Conservation (phyloP, 2,329 filamentous ascomycete species). For the Aspergillus cejpii region DNA sequence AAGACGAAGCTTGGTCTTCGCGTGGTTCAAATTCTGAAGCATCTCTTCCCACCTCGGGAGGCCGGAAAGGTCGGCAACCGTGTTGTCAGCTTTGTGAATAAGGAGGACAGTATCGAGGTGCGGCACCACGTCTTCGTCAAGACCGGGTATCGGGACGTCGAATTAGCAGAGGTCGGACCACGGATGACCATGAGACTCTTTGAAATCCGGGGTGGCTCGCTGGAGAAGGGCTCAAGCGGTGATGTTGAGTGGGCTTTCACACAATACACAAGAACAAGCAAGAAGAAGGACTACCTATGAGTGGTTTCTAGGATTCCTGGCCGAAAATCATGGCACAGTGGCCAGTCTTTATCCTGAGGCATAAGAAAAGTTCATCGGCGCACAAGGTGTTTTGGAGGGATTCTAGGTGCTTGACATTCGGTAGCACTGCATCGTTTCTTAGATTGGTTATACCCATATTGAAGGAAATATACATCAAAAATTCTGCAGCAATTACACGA, state of each 20-base stretch:
- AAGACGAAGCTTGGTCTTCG: constrained; percentile 70
- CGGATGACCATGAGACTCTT: constrained; percentile 97
- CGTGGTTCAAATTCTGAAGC: constrained; percentile 84
- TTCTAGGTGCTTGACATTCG: constrained; percentile 19
- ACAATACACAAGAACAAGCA: constrained; percentile 86
- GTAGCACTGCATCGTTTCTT: constrained; percentile 13
- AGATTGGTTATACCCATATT: constrained; percentile 22
- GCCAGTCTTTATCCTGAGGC: constrained; percentile 11
- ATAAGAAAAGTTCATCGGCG: constrained; percentile 26
- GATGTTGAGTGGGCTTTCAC: constrained; percentile 96
- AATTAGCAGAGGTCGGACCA: constrained; percentile 82
- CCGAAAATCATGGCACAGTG: too few species aligned
- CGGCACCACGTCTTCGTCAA: constrained; percentile 90
- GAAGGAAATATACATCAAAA: neutral
- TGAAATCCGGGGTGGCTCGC: constrained; percentile 81
- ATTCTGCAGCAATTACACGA: too few species aligned
- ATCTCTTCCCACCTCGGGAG: constrained; percentile 87
- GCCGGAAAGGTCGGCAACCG: constrained; percentile 76
- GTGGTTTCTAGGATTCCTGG: constrained; percentile 12
- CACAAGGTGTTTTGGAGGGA: constrained; percentile 26
- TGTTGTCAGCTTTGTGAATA: constrained; percentile 90
- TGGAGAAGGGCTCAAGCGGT: constrained; percentile 83
- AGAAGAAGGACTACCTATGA: constrained; percentile 91
- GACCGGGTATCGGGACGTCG: constrained; percentile 82
- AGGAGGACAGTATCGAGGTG: constrained; percentile 81